phyloP scores from a whole-genome alignment of 495 filamentous ascomycete genomes.

The Astrothelium macrocarpum region DNA sequence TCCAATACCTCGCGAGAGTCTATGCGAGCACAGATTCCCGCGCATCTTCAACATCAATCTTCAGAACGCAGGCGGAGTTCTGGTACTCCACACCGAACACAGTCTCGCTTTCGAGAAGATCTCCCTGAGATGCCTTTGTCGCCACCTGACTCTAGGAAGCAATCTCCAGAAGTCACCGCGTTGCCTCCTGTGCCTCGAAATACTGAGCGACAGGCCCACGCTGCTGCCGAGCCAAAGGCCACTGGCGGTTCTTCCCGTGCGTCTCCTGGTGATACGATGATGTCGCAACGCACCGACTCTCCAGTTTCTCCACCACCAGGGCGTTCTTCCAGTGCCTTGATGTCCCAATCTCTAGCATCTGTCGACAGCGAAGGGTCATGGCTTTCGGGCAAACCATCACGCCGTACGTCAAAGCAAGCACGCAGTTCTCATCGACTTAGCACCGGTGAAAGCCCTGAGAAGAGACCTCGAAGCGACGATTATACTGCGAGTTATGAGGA shows the following conservation, averaged over 20 bases:
- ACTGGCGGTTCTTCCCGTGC: neutral
- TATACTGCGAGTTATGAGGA: slow-evolving; percentile 48
- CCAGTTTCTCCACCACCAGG: slow-evolving; percentile 27
- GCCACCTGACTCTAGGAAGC: slow-evolving; percentile 68
- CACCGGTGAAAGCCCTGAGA: slow-evolving; percentile 40
- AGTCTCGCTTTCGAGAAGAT: slow-evolving; percentile 89
- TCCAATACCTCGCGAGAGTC: slow-evolving; percentile 85
- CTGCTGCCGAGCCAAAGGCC: slow-evolving; percentile 11
- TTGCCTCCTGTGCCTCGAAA: neutral
- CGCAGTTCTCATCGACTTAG: slow-evolving; percentile 36
- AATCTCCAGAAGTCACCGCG: slow-evolving; percentile 50
- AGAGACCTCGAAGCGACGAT: slow-evolving; percentile 32
- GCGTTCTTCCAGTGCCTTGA: slow-evolving; percentile 28
- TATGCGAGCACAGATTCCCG: slow-evolving; percentile 43
- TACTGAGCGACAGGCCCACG: slow-evolving; percentile 12
- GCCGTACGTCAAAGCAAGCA: slow-evolving; percentile 41
- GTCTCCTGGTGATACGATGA: slow-evolving; percentile 12
- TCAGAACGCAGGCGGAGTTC: slow-evolving; percentile 31
- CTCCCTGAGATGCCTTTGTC: slow-evolving; percentile 76
- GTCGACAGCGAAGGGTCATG: slow-evolving; percentile 89
- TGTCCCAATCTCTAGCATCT: slow-evolving; percentile 70
- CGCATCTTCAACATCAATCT: slow-evolving; percentile 27
- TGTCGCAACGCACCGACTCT: slow-evolving; percentile 24
- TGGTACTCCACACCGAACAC: slow-evolving; percentile 59
- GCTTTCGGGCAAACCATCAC: slow-evolving; percentile 64